Evolutionary conservation across 1,284 basidiomycete genomes (phyloP).

Genomic region (Sphaerobolus stellatus): DNA sequence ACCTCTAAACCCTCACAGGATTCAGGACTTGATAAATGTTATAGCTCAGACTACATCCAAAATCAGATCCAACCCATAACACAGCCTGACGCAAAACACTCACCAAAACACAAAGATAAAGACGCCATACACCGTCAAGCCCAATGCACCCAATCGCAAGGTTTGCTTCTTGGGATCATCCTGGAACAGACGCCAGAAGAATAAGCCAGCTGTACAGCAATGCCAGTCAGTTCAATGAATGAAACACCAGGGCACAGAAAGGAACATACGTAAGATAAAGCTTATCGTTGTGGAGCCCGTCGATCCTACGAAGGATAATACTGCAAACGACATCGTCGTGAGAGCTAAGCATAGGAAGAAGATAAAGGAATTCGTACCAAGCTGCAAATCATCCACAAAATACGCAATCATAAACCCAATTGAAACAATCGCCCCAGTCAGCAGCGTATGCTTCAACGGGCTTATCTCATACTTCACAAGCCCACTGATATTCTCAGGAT

Average conservation of each 20-base stretch:
- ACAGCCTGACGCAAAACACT: conserved; percentile 32
- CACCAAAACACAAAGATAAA: conserved; percentile 87
- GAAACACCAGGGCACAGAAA: neutral
- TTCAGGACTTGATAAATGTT: conserved; percentile 76
- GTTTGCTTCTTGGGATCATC: conserved; percentile 58
- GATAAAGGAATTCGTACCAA: conserved; percentile 56
- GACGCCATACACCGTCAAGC: conserved; percentile 74
- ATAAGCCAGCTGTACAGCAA: conserved; percentile 15
- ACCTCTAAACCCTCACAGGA: conserved; percentile 37
- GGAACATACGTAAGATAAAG: conserved; percentile 79
- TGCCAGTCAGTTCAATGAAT: neutral
- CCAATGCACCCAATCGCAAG: conserved; percentile 64
- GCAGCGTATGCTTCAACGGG: conserved; percentile 65
- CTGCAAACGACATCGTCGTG: conserved; percentile 40
- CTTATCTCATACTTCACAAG: conserved; percentile 67
- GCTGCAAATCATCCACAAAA: conserved; percentile 78
- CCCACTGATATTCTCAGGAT: conserved; percentile 48
- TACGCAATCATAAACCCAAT: conserved; percentile 78
- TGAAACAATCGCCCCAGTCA: conserved; percentile 74
- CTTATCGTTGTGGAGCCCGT: conserved; percentile 97
- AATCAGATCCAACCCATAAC: conserved; percentile 5
- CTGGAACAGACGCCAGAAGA: conserved; percentile 63
- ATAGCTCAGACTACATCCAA: conserved; percentile 58
- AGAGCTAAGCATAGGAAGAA: neutral
- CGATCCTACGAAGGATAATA: conserved; percentile 94